These are phyloP conservation scores for Geotrichum fermentans DNA, from an alignment of 1,139 yeast genomes.

Conservation along the genomic window DNA sequence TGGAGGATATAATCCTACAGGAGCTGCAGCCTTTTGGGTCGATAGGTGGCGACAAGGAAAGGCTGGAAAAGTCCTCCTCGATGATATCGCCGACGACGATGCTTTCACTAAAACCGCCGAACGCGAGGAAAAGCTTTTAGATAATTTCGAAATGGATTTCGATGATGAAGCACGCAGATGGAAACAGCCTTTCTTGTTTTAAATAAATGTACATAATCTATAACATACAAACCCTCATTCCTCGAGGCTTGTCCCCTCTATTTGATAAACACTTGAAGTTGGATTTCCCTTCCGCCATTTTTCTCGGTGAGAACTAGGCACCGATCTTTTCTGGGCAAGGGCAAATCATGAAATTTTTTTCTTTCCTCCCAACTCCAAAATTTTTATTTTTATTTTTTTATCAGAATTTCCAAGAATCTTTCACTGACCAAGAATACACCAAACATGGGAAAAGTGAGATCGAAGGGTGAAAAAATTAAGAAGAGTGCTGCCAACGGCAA, in stretches of 20 bases:
- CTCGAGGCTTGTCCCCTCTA: background rate
- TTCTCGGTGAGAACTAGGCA: too few relatives aligned
- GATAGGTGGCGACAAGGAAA: conserved; percentile 64
- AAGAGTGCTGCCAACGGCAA: conserved; percentile 7
- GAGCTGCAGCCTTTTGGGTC: conserved; percentile 66
- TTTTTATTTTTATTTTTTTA: background rate
- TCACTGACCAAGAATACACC: background rate
- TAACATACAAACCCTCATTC: background rate
- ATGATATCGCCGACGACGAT: conserved; percentile 31
- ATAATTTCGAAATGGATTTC: conserved; percentile 28
- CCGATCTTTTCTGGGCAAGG: conserved; percentile 15
- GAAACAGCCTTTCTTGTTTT: conserved; percentile 20
- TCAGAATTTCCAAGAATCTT: conserved; percentile 3
- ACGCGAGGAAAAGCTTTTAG: conserved; percentile 26
- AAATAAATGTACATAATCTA: background rate
- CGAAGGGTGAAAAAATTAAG: conserved; percentile 8
- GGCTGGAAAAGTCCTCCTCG: conserved; percentile 39
- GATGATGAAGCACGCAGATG: conserved; percentile 24
- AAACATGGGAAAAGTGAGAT: conserved; percentile 3
- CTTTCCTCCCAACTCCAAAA: conserved; percentile 6
- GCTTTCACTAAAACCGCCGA: conserved; percentile 24
- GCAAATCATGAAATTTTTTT: conserved; percentile 3
- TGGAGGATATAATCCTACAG: conserved; percentile 48
- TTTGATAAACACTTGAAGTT: background rate
- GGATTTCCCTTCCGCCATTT: too few relatives aligned